phyloP scores from a whole-genome alignment of 2,329 filamentous ascomycete species.

The Cercospora janseana region DNA sequence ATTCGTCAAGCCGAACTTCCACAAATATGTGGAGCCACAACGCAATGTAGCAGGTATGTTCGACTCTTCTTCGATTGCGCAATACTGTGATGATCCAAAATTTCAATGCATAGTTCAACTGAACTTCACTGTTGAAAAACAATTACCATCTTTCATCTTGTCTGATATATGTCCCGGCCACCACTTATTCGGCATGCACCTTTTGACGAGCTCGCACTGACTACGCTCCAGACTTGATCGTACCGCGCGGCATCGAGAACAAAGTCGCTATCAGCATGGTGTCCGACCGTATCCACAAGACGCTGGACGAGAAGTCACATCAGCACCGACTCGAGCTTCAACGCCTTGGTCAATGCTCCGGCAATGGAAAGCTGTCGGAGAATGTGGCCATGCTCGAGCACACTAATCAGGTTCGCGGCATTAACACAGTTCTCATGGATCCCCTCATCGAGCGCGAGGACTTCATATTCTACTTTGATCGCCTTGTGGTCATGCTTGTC shows the following conservation, averaged over 20 bases:
- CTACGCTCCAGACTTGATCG: constrained; percentile 70
- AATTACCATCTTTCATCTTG: constrained; percentile 39
- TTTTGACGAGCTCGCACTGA: constrained; percentile 17
- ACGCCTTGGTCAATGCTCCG: constrained; percentile 66
- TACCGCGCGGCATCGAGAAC: constrained; percentile 92
- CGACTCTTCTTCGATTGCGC: not conserved
- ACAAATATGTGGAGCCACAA: constrained; percentile 90
- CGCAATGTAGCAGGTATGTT: constrained; percentile 71
- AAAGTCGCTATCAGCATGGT: constrained; percentile 91
- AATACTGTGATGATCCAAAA: constrained; percentile 38
- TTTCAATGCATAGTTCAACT: constrained; percentile 44
- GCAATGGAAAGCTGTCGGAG: constrained; percentile 68
- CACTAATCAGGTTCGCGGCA: constrained; percentile 77
- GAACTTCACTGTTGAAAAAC: constrained; percentile 40
- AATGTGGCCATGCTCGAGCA: constrained; percentile 72
- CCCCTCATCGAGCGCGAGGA: constrained; percentile 77
- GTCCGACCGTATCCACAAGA: constrained; percentile 85
- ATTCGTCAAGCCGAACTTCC: constrained; percentile 96
- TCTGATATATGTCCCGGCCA: constrained; percentile 32
- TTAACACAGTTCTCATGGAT: constrained; percentile 87
- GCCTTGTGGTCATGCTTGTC: constrained; percentile 77
- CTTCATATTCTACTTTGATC: constrained; percentile 97
- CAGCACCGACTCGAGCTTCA: constrained; percentile 77
- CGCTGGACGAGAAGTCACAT: constrained; percentile 79
- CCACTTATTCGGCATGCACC: not conserved